These are phyloP conservation scores for Trametes sanguinea DNA, from an alignment of 768 basidiomycete genomes.

Conservation along the genomic window DNA sequence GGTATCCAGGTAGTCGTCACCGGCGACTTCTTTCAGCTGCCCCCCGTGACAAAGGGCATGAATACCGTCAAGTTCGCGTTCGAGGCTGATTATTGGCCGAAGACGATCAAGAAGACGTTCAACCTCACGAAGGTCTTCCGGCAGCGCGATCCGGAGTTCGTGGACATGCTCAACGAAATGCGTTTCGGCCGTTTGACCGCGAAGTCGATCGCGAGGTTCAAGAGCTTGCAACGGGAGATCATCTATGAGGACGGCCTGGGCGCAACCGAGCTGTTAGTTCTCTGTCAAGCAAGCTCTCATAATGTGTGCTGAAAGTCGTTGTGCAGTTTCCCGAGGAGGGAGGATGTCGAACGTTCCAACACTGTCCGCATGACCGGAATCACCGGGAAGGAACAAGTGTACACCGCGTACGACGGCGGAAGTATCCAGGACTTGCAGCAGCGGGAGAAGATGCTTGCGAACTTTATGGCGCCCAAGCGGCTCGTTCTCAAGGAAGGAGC, in stretches of 20 bases:
- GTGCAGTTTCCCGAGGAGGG: conserved; percentile 82
- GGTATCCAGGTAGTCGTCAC: conserved; percentile 95
- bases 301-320: not conserved
- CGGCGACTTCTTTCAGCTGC: conserved; percentile 98
- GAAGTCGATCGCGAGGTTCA: conserved; percentile 72
- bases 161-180: conserved; percentile 99
- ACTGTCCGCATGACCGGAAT: conserved; percentile 63
- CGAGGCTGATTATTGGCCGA: conserved; percentile 78
- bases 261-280: conserved; percentile 84
- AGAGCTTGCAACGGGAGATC: conserved; percentile 66
- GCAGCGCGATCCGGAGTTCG: conserved; percentile 79
- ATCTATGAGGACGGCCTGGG: conserved; percentile 78
- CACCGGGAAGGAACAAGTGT: conserved; percentile 53
- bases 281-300: not conserved
- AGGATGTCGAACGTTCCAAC: conserved; percentile 91
- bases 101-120: conserved; percentile 76
- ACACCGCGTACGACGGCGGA: conserved; percentile 65
- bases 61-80: conserved; percentile 85
- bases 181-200: conserved; percentile 75
- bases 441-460: conserved; percentile 77
- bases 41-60: conserved; percentile 75
- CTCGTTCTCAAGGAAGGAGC: conserved; percentile 77
- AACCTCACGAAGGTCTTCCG: conserved; percentile 96
- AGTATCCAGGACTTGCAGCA: conserved; percentile 51
- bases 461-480: conserved; percentile 82